phyloP scores from a whole-genome alignment of 1,284 basidiomycete species.

The Puccinia horiana region DNA sequence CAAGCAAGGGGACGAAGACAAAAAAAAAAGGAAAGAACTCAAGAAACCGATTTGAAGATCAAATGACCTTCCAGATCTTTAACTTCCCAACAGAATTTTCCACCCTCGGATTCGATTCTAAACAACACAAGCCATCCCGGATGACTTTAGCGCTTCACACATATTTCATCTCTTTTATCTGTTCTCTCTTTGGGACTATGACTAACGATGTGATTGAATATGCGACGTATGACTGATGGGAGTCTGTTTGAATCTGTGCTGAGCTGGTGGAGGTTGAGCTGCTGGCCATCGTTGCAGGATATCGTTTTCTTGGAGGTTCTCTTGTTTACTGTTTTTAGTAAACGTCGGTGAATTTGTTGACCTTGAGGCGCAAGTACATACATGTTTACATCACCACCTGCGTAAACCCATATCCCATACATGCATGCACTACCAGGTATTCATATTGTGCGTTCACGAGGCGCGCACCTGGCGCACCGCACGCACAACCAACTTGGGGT shows the following conservation, averaged over 20 bases:
- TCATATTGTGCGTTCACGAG: too few relatives aligned
- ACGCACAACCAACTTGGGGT: too few relatives aligned
- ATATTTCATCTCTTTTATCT: neutral
- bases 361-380: too few relatives aligned
- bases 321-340: too few relatives aligned
- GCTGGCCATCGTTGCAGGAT: neutral
- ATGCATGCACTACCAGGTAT: too few relatives aligned
- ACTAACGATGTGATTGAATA: slow-evolving; percentile 2
- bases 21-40: neutral
- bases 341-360: too few relatives aligned
- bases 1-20: neutral
- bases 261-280: neutral
- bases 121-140: neutral
- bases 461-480: too few relatives aligned
- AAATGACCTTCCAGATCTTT: slow-evolving; percentile 13
- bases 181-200: neutral
- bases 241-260: neutral
- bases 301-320: neutral
- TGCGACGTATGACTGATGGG: neutral
- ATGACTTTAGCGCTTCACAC: neutral
- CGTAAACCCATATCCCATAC: too few relatives aligned
- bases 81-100: slow-evolving; percentile 26
- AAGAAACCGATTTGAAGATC: slow-evolving; percentile 29
- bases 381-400: too few relatives aligned
- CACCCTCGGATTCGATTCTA: slow-evolving; percentile 1